Evolutionary conservation across 2,329 filamentous ascomycete genomes (phyloP).

Genomic region (Magnaporthales sp.): DNA sequence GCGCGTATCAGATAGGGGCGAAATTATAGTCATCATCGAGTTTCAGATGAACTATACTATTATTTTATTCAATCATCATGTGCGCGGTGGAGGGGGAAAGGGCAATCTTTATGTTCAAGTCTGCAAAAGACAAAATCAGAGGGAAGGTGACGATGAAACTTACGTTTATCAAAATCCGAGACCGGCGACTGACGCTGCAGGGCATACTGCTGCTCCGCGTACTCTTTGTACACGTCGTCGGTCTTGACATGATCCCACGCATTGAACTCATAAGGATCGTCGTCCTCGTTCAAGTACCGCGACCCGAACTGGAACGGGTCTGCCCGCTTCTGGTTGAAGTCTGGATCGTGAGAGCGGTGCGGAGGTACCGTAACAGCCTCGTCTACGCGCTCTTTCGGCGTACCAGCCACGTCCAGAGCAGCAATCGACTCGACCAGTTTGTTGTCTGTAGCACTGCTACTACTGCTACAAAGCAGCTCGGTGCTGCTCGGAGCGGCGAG

Average conservation of each 20-base stretch:
- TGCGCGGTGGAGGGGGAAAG: slow-evolving; percentile 12
- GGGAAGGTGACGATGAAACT: slow-evolving; percentile 21
- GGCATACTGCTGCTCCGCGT: slow-evolving; percentile 74
- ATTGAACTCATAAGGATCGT: slow-evolving; percentile 95
- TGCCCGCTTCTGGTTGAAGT: slow-evolving; percentile 70
- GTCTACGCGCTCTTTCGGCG: not conserved
- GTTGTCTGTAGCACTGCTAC: slow-evolving; percentile 5
- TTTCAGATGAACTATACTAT: slow-evolving; percentile 69
- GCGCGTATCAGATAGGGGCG: slow-evolving; percentile 59
- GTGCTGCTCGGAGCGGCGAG: not conserved
- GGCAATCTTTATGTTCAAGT: not conserved
- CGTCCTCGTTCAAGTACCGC: slow-evolving; percentile 71
- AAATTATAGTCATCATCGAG: slow-evolving; percentile 61
- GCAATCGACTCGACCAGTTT: slow-evolving; percentile 8
- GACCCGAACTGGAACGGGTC: slow-evolving; percentile 96
- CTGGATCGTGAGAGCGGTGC: slow-evolving; percentile 63
- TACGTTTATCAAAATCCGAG: slow-evolving; percentile 84
- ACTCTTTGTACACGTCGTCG: slow-evolving; percentile 79
- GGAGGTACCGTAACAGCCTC: slow-evolving; percentile 29
- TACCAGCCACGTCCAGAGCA: slow-evolving; percentile 8
- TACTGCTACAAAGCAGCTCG: not conserved
- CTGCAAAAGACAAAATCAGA: slow-evolving; percentile 3
- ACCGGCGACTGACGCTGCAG: slow-evolving; percentile 82
- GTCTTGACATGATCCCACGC: slow-evolving; percentile 98
- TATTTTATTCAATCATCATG: slow-evolving; percentile 39